Percentiles rank a stretch among this genome's conserved stretches.
phyloP scores from a whole-genome alignment of 1,139 yeast genomes.

The Wickerhamiella infanticola region DNA sequence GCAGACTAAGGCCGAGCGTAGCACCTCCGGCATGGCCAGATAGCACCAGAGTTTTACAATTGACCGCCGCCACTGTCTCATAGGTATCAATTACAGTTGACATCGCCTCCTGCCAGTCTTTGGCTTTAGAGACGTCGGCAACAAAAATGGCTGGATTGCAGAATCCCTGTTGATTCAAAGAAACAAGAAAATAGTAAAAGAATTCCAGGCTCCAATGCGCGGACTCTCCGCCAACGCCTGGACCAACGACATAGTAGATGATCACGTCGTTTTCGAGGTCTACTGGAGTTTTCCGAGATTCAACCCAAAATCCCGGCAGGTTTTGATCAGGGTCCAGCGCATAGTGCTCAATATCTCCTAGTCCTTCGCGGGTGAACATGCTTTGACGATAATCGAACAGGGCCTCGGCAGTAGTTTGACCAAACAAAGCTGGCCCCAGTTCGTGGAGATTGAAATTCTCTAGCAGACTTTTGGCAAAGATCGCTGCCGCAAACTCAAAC shows the following conservation, averaged over 20 bases:
- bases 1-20: slow-evolving; percentile 24
- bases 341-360: slow-evolving; percentile 12
- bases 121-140: slow-evolving; percentile 10
- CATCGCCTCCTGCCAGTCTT: slow-evolving; percentile 9
- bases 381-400: slow-evolving; percentile 7
- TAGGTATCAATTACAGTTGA: slow-evolving; percentile 21
- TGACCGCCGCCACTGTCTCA: slow-evolving; percentile 16
- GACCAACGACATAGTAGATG: slow-evolving; percentile 14
- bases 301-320: slow-evolving; percentile 13
- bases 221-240: slow-evolving; percentile 17
- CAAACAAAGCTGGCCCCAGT: slow-evolving; percentile 9
- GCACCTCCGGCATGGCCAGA: slow-evolving; percentile 27
- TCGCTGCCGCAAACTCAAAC: slow-evolving; percentile 10
- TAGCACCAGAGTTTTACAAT: not conserved
- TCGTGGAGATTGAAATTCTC: slow-evolving; percentile 8
- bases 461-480: slow-evolving; percentile 10
- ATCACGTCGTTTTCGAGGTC: slow-evolving; percentile 9
- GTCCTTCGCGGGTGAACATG: slow-evolving; percentile 12
- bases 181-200: slow-evolving; percentile 24
- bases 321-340: slow-evolving; percentile 1
- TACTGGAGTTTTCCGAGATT: slow-evolving; percentile 9
- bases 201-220: slow-evolving; percentile 28
- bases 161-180: slow-evolving; percentile 31
- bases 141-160: slow-evolving; percentile 30
- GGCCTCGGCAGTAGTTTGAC: slow-evolving; percentile 7